Base-by-base conservation (phyloP, 352 stramenopile species). In the Phytophthora boehmeriae region DNA sequence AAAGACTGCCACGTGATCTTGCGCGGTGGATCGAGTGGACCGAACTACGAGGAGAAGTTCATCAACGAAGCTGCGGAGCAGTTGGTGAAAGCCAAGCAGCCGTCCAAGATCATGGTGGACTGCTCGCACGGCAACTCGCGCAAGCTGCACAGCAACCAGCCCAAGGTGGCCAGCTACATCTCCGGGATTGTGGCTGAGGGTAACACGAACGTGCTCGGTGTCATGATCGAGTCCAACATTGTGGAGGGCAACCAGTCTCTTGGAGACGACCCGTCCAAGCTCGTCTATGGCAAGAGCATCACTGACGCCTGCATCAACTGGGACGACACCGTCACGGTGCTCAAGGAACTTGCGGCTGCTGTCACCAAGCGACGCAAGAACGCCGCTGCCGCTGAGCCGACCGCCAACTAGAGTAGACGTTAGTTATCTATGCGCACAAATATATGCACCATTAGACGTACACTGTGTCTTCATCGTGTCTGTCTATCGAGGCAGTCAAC, bases 171-270 rank as follows among this genome's bases (percentile, higher is more conserved):
- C 16, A 73, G 60, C 41, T 89, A 94, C 71, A 27, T 96, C 16
- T 78, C 80, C 4, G 66, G 76, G 13, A 66, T 93, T 28, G 71
- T 96, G 17, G 77, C 78, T 1, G 71, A 71, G 17, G 88, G 88
- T 22, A 80, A 92, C 61, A 53, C 66, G 4, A 87, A 91, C 47
- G 44, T 96, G 28, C 69, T 95, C 2, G 88, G 88, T 13, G 59
- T 95, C n/a, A 96, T 96, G 88, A 89, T 96, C 52, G 88, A 96
- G 64, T 94, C 84, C 16, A 95, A 96, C 55, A 73, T 96, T 30
- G 83, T 92, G 3, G 88, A 94, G 53, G 88, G 88, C 30, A 94
- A 93, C 70, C 88, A 96, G 75, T 75, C 69, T 49, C 80, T 95
- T 0, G 80, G 76, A n/a, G 59, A 80, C 42, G 84, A 92, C 48